These are phyloP conservation scores for Nevesoporus exiguus DNA, from an alignment of 768 basidiomycete genomes.

Conservation along the genomic window DNA sequence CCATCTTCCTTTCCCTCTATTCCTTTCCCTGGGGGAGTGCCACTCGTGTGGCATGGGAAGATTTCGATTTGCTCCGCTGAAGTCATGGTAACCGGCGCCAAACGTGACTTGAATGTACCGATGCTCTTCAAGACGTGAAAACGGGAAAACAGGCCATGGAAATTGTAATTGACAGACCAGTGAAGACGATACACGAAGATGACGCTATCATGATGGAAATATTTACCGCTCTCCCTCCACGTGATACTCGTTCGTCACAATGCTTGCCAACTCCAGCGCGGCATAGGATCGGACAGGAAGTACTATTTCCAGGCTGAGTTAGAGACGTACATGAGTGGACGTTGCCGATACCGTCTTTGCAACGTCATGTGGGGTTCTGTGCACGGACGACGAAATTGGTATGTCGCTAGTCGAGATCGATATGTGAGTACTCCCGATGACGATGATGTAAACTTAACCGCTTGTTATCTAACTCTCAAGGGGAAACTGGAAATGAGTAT, in stretches of 20 bases:
- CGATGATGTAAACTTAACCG: not conserved
- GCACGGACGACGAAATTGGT: slow-evolving; percentile 73
- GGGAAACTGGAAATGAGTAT: slow-evolving; percentile 62
- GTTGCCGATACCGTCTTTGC: not conserved
- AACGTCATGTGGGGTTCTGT: slow-evolving; percentile 55
- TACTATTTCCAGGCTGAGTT: slow-evolving; percentile 77
- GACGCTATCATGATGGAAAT: slow-evolving; percentile 59
- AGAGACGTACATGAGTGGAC: not conserved
- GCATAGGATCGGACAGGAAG: slow-evolving; percentile 57
- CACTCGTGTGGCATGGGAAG: slow-evolving; percentile 40
- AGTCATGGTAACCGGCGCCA: slow-evolving; percentile 45
- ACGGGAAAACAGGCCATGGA: slow-evolving; percentile 52
- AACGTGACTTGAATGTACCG: slow-evolving; percentile 46
- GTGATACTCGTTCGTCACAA: slow-evolving; percentile 10
- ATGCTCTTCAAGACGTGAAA: slow-evolving; percentile 16
- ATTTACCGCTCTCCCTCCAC: slow-evolving; percentile 6
- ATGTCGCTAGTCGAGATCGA: slow-evolving; percentile 72
- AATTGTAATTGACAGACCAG: slow-evolving; percentile 42
- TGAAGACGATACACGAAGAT: slow-evolving; percentile 43
- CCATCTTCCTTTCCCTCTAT: not conserved
- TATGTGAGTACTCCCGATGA: slow-evolving; percentile 39
- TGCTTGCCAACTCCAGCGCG: slow-evolving; percentile 19
- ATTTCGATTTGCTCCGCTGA: slow-evolving; percentile 50
- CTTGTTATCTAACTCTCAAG: slow-evolving; percentile 31
- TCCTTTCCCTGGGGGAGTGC: slow-evolving; percentile 22